phyloP scores from a whole-genome alignment of 2,329 filamentous ascomycete genomes.

The Rachicladosporium sp. region DNA sequence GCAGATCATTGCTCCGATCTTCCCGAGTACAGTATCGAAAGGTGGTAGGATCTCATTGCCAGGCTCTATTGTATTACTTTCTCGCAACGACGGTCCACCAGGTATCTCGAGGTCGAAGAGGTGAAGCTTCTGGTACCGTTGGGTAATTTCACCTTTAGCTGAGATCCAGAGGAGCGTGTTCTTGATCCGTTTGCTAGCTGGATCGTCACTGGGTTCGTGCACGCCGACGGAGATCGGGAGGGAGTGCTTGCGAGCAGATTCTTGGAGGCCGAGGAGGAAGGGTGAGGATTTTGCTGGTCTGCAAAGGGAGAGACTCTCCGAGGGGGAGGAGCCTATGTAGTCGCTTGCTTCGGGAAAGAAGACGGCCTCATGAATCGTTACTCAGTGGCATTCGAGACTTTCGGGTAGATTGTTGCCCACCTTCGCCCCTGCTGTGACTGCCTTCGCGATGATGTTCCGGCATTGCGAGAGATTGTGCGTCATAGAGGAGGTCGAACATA shows the following conservation, averaged over 20 bases:
- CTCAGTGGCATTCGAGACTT: constrained; percentile 25
- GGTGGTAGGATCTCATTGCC: constrained; percentile 54
- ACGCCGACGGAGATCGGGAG: constrained; percentile 78
- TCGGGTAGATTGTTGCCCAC: constrained; percentile 29
- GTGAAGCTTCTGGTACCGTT: constrained; percentile 78
- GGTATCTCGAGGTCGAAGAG: constrained; percentile 59
- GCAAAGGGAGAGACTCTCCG: constrained; percentile 59
- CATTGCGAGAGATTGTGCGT: constrained; percentile 70
- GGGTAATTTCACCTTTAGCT: constrained; percentile 43
- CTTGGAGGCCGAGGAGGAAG: constrained; percentile 65
- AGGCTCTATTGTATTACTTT: constrained; percentile 56
- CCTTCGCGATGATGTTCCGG: constrained; percentile 56
- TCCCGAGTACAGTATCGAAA: constrained; percentile 61
- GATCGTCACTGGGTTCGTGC: constrained; percentile 54
- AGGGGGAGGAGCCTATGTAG: constrained; percentile 62
- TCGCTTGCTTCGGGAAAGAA: constrained; percentile 89
- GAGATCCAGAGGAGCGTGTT: constrained; percentile 59
- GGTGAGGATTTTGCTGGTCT: constrained; percentile 51
- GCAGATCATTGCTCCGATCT: constrained; percentile 70
- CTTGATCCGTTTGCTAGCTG: constrained; percentile 40
- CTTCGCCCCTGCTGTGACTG: constrained; percentile 65
- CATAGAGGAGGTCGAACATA: constrained; percentile 73
- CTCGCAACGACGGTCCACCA: constrained; percentile 46
- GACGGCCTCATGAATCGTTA: constrained; percentile 36
- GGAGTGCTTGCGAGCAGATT: constrained; percentile 49